Evolutionary conservation across 129 eudicot genomes (phyloP), one percentile per base, ranked within the genome.

Genomic region (Oenanthe sinensis): DNA sequence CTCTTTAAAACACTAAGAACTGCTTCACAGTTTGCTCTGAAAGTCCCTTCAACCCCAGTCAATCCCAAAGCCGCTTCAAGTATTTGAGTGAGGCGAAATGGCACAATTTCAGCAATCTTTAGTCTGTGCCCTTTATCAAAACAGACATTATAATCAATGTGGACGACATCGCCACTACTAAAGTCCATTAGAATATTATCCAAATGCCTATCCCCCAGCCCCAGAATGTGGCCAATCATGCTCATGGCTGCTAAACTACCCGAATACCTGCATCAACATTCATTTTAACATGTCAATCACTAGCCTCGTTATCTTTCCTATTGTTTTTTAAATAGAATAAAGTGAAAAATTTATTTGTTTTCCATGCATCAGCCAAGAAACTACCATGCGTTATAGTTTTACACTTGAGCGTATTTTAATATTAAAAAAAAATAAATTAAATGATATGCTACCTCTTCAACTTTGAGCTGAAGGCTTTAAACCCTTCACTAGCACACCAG

Each of bases 401-500:
- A 45, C 45, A 65, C 3, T 65, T 4, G 17, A 28, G 75, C 76
- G 52, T 44, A 55, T 17, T 7, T 6, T 15, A 20, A 19, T 17
- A 71, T 10, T 4, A 22, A 72, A 22, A 47, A n/a, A 50, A 77
- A 54, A 44, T 15, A 74, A 26, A 69, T 60, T 52, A 40, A 15
- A 73, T 39, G 26, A 79, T 50, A 65, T 49, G 52, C 17, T 44
- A 96, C 99, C 99, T 92, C 79, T 89, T 92, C 80, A 84, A 76
- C 83, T 92, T 96, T 70, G 93, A 87, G 83, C 93, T 90, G 84
- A 92, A 92, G 84, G 97, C 97, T 84, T 87, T 96, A 78, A 96
- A 96, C 79, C 97, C 96, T 82, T 92, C 99, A 89, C 99, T 92
- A 70, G 97, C 96, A 89, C 99, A 96, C 99, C 99, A 96, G 15